Evolutionary conservation across 345 rosid species (phyloP).

Genomic region (Eucalyptus tenuipes): DNA sequence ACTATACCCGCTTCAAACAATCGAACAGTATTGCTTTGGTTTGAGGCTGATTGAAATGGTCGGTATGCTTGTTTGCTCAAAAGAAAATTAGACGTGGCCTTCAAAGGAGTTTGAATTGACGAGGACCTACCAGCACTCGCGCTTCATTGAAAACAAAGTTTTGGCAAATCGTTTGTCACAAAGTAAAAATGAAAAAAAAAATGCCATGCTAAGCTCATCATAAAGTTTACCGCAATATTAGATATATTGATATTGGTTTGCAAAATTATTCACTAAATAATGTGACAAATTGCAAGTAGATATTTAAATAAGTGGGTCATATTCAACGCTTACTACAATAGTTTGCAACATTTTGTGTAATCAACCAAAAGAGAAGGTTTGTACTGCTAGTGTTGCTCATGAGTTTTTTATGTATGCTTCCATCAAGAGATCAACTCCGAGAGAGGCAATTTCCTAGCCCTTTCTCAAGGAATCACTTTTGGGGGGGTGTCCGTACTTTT

Average conservation of each 20-base stretch:
- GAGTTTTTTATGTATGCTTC: background rate
- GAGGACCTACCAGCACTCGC: background rate
- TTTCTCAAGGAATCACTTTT: background rate
- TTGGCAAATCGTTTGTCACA: background rate
- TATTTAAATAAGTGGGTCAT: background rate
- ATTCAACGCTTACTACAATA: background rate
- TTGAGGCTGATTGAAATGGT: background rate
- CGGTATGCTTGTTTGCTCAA: background rate
- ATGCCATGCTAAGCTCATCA: background rate
- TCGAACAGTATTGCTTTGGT: background rate
- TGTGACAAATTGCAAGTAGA: accelerated
- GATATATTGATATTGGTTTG: background rate
- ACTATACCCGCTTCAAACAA: background rate
- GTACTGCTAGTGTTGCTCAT: background rate
- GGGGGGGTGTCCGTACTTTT: background rate
- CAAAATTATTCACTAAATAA: background rate
- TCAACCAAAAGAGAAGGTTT: background rate
- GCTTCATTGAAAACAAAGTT: background rate
- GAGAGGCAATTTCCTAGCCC: background rate
- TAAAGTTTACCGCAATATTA: background rate
- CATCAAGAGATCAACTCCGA: background rate
- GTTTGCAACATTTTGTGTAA: background rate
- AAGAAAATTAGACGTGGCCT: background rate
- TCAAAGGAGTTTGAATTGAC: background rate
- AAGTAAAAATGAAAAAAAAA: background rate